phyloP scores from a whole-genome alignment of 805 yeast genomes.

The Ogataea pini region DNA sequence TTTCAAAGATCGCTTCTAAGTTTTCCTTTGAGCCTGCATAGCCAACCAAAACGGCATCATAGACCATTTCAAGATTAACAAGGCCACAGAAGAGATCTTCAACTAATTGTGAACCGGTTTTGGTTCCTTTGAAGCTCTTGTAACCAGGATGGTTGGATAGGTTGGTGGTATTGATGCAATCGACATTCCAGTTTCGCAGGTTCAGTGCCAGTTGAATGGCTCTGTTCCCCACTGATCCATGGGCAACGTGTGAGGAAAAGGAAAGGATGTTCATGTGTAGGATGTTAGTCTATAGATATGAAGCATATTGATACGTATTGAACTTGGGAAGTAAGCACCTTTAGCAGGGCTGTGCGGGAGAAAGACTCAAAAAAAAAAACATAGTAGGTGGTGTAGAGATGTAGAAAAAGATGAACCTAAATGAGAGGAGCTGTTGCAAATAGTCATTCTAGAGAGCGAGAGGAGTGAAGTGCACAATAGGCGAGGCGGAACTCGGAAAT shows the following conservation, averaged over 20 bases:
- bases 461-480: too few relatives aligned
- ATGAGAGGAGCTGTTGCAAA: too few relatives aligned
- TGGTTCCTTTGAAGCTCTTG: conserved; percentile 62
- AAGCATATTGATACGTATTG: too few relatives aligned
- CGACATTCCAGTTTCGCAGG: conserved; percentile 88
- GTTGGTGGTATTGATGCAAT: conserved; percentile 82
- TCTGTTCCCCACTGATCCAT: conserved; percentile 92
- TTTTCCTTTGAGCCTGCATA: conserved; percentile 68
- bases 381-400: too few relatives aligned
- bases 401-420: too few relatives aligned
- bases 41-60: conserved; percentile 75
- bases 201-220: conserved; percentile 92
- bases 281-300: too few relatives aligned
- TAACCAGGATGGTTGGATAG: conserved; percentile 93
- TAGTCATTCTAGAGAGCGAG: too few relatives aligned
- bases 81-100: conserved; percentile 57
- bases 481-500: too few relatives aligned
- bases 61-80: conserved; percentile 46
- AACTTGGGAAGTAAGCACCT: too few relatives aligned
- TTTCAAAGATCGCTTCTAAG: conserved; percentile 47
- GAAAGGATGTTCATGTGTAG: conserved; percentile 46
- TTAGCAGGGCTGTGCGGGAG: not conserved
- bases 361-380: too few relatives aligned
- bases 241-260: conserved; percentile 88
- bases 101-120: conserved; percentile 47